These are phyloP conservation scores for Stagonosporopsis rhizophila DNA, from an alignment of 2,329 filamentous ascomycete species.

Conservation along the genomic window DNA sequence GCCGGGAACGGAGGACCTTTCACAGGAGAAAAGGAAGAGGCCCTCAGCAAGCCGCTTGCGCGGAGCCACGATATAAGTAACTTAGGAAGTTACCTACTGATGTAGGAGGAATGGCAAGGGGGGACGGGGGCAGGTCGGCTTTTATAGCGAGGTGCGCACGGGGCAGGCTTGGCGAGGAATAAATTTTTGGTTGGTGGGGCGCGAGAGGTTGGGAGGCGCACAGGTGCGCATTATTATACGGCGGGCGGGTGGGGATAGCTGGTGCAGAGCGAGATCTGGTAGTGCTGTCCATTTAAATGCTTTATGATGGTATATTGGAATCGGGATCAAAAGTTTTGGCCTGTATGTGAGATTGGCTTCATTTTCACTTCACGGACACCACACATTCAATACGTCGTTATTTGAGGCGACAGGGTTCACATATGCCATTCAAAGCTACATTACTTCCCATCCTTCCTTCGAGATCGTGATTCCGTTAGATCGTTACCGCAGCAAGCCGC, in stretches of 20 bases:
- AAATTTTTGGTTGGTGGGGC: constrained; percentile 2
- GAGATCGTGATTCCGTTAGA: constrained; percentile 30
- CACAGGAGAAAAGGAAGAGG: constrained; percentile 44
- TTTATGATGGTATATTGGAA: too few species aligned
- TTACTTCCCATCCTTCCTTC: constrained; percentile 34
- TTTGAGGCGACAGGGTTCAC: constrained; percentile 12
- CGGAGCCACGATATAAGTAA: constrained; percentile 51
- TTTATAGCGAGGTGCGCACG: constrained; percentile 27
- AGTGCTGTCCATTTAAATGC: too few species aligned
- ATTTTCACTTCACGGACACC: not conserved
- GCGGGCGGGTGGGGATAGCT: not conserved
- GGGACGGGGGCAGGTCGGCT: constrained; percentile 27
- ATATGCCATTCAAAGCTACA: constrained; percentile 35
- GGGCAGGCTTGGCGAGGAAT: not conserved
- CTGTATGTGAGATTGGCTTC: too few species aligned
- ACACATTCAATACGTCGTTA: not conserved
- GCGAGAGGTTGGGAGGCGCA: not conserved
- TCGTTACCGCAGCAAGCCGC: constrained; percentile 26
- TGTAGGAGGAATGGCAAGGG: constrained; percentile 39
- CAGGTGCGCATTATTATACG: not conserved
- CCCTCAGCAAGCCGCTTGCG: constrained; percentile 53
- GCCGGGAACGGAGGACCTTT: constrained; percentile 54
- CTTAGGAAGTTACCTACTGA: constrained; percentile 39
- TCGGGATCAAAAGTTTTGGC: too few species aligned
- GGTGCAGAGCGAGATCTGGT: not conserved